A percentile compares a stretch with the other conserved stretches of the same genome.
Evolutionary conservation across 2,329 filamentous ascomycete species (phyloP).

Genomic region (Dactylonectria macrodidyma): DNA sequence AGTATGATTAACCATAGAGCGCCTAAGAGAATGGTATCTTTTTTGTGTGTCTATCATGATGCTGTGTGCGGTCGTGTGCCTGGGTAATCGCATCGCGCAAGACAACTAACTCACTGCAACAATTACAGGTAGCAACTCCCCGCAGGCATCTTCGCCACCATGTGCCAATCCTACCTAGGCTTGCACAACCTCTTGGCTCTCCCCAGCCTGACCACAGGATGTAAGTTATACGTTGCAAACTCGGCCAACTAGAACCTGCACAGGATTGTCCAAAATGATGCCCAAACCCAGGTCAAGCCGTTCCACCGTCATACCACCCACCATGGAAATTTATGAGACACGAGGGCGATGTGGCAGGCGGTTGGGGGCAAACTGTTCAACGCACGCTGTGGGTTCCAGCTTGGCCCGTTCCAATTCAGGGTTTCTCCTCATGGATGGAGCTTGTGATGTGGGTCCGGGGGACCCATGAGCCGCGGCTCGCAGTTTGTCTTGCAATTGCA

Average conservation of each 20-base stretch:
- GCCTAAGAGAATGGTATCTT: too few species aligned
- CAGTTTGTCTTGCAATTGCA: conserved; percentile 3
- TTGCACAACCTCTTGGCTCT: background rate
- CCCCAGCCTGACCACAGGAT: background rate
- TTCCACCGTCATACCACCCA: background rate
- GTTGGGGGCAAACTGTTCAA: conserved; percentile 5
- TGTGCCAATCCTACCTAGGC: background rate
- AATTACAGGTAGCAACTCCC: background rate
- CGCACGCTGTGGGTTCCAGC: background rate
- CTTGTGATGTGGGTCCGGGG: conserved; percentile 21
- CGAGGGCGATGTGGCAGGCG: conserved; percentile 10
- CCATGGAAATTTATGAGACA: background rate
- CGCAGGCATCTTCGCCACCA: background rate
- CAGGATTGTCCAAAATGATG: background rate
- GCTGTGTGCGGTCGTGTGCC: too few species aligned
- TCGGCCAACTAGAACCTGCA: background rate
- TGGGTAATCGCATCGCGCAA: too few species aligned
- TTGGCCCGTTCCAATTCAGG: background rate
- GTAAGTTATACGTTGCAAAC: background rate
- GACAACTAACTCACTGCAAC: background rate
- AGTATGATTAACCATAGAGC: too few species aligned
- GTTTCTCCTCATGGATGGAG: background rate
- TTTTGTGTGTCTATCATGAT: too few species aligned
- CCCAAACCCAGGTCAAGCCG: background rate
- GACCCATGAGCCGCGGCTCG: conserved; percentile 20